Evolutionary conservation across 1,139 yeast species (phyloP).

Genomic region (Saccharomyces hybrid): DNA sequence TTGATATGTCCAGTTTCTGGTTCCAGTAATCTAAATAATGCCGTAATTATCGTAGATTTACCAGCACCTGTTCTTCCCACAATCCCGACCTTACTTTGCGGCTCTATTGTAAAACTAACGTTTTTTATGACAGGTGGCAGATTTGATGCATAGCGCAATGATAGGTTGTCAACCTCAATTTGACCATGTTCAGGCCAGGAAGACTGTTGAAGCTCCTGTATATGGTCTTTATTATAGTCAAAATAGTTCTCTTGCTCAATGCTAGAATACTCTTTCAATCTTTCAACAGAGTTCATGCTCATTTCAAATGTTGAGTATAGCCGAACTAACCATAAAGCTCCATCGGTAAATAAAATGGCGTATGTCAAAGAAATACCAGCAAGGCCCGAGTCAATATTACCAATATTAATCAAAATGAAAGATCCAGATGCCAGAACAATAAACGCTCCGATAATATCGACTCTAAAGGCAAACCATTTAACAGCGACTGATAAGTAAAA

Average conservation of each 20-base stretch:
- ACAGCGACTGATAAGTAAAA: conserved; percentile 56
- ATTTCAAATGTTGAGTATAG: conserved; percentile 62
- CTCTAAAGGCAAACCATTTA: conserved; percentile 64
- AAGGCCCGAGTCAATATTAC: conserved; percentile 52
- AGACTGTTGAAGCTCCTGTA: conserved; percentile 34
- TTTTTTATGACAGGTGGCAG: conserved; percentile 56
- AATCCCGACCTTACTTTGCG: conserved; percentile 20
- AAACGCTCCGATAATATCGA: conserved; percentile 43
- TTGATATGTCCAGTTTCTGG: conserved; percentile 12
- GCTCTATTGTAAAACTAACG: conserved; percentile 38
- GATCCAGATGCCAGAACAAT: conserved; percentile 37
- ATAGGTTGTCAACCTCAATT: conserved; percentile 47
- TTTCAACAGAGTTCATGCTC: conserved; percentile 72
- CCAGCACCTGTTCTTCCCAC: too few relatives aligned
- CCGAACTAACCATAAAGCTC: conserved; percentile 40
- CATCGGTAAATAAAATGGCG: conserved; percentile 43
- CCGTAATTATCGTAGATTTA: too few relatives aligned
- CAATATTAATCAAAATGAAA: conserved; percentile 51
- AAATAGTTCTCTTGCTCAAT: conserved; percentile 48
- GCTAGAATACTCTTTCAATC: conserved; percentile 60
- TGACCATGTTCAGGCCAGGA: conserved; percentile 50
- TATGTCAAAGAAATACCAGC: conserved; percentile 66
- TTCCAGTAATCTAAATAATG: too few relatives aligned
- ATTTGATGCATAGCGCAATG: conserved; percentile 58
- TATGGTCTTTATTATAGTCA: conserved; percentile 40